Base-by-base conservation (phyloP, 192 early-diverging fungal genomes). In the Coemansia sp. region DNA sequence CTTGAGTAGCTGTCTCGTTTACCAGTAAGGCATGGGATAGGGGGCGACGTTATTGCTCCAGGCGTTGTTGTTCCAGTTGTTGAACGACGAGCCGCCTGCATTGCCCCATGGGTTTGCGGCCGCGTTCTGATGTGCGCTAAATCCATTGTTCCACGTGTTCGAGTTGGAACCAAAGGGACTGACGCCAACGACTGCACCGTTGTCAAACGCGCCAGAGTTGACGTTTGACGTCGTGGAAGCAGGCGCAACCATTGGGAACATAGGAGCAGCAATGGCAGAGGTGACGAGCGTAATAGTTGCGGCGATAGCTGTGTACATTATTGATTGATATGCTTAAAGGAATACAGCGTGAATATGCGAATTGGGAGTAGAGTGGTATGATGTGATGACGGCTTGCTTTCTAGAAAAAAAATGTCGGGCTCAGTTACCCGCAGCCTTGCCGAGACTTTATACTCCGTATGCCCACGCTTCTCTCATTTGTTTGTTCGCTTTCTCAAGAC, bases 61-160 rank as follows among this genome's bases (percentile, higher is more conserved):
- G 37, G 79, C 79, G 59, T 81, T 81, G 74, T 76, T 81, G 64
- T 81, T 81, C 79, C 79, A 81, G 74, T 81, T 75, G 74, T 81
- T 81, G 41, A 81, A 81, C 12, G 79, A 73, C 7, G 79, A 75
- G 58, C 79, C 62, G 39, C 79, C 79, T 9, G 79, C 62, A 18
- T 76, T 81, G 38, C 79, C 78, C 73, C 73, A 81, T 3, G 78
- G 73, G 30, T 75, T 73, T 1, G 78, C 66, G 2, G 67, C 78
- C 6, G 73, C 73, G 34, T 81, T 73, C 24, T 81, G 78, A 35
- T 75, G 69, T 16, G 73, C 73, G 29, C 72, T 80, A 37, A 81
- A 81, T 2, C 78, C 78, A 27, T 75, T 81, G 59, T 81, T 81
- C 78, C 78, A 81, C 11, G 66, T 53, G 40, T 81, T 81, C 50